Percentiles rank a stretch among this genome's conserved stretches.
phyloP scores from a whole-genome alignment of 2,329 filamentous ascomycete genomes.

The Dothistroma pini region DNA sequence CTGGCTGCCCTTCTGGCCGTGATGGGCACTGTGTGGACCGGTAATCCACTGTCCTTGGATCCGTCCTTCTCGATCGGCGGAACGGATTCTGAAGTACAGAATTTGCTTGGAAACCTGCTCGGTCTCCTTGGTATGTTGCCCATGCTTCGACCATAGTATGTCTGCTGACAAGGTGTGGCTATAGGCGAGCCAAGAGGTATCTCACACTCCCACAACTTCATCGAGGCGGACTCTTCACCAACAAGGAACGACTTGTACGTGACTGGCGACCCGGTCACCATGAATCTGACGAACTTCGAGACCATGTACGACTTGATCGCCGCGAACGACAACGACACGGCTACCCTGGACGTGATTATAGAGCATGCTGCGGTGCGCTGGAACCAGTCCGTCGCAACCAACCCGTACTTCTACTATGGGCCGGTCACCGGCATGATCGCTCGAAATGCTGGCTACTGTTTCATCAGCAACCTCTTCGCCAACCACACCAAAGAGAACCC shows the following conservation, averaged over 20 bases:
- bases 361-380: conserved; percentile 28
- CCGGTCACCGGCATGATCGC: conserved; percentile 30
- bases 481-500: conserved; percentile 33
- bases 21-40: conserved; percentile 33
- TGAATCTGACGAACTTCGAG: conserved; percentile 53
- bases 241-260: conserved; percentile 53
- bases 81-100: conserved; percentile 29
- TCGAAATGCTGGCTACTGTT: conserved; percentile 26
- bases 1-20: conserved; percentile 30
- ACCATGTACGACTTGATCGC: conserved; percentile 40
- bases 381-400: conserved; percentile 26
- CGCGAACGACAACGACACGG: conserved; percentile 22
- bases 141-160: conserved; percentile 16
- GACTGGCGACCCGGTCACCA: conserved; percentile 45
- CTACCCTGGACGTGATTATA: conserved; percentile 32
- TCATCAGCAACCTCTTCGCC: conserved; percentile 27
- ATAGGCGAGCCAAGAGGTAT: conserved; percentile 35
- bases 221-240: conserved; percentile 53
- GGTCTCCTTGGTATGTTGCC: conserved; percentile 25
- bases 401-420: conserved; percentile 32
- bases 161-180: neutral
- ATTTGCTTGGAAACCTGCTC: conserved; percentile 44
- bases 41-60: conserved; percentile 42
- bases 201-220: conserved; percentile 52
- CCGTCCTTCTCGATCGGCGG: conserved; percentile 32